Evolutionary conservation across 441 rosid species (phyloP).

Genomic region (Erodium texanum): DNA sequence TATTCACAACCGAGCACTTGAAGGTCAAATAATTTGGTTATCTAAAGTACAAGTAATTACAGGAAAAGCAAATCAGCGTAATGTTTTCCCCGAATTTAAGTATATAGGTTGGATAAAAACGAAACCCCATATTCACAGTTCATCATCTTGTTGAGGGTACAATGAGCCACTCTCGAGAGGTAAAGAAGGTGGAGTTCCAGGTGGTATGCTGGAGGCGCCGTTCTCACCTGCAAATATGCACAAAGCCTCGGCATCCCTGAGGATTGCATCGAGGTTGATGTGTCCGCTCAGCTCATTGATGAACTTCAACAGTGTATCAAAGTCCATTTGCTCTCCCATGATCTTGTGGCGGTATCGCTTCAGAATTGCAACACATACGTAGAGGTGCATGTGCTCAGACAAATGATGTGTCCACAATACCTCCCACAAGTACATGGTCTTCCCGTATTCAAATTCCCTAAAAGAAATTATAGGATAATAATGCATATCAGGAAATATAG

Average conservation of each 20-base stretch:
- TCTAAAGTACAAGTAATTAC: conserved; percentile 9
- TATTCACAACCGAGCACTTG: no score
- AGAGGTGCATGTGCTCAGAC: conserved; percentile 86
- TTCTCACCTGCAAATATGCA: conserved; percentile 91
- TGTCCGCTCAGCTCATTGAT: conserved; percentile 84
- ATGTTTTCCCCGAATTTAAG: neutral
- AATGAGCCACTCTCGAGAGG: conserved; percentile 23
- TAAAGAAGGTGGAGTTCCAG: conserved; percentile 89
- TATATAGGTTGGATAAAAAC: neutral
- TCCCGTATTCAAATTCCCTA: conserved; percentile 85
- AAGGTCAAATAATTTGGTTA: neutral
- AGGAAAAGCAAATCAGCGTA: conserved; percentile 4
- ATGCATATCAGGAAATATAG: conserved; percentile 4
- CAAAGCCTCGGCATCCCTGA: conserved; percentile 90
- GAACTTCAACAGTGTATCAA: conserved; percentile 88
- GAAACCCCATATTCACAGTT: conserved; percentile 36
- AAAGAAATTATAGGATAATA: conserved; percentile 11
- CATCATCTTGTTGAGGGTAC: conserved; percentile 45
- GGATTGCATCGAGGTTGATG: conserved; percentile 57
- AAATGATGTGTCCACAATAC: conserved; percentile 82
- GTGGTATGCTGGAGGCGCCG: conserved; percentile 85
- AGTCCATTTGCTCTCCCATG: conserved; percentile 90
- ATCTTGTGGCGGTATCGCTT: conserved; percentile 81
- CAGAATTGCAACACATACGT: conserved; percentile 79
- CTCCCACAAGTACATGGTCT: conserved; percentile 86